Base-by-base conservation (phyloP, 75 land plant species). In the Picea sitchensis region DNA sequence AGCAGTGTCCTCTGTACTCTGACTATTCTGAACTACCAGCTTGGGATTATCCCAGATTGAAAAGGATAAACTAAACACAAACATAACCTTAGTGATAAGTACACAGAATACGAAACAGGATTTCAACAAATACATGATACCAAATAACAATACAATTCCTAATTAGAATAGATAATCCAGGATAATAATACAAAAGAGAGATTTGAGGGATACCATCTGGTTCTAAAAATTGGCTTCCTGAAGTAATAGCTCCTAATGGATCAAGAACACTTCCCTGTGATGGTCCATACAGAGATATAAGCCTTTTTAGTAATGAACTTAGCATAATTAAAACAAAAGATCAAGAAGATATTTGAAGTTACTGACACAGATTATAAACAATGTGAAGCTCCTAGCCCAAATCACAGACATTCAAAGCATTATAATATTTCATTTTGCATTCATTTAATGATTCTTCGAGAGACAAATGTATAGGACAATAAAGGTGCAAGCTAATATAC, bases 211-310 rank as follows among this genome's bases (percentile, higher is more conserved):
- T 89, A 90, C 92, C 92, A 89, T 90, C 88, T 14, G 92, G 92
- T 51, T 90, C 92, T 75, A 90, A 80, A 80, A 90, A 90, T 78
- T 90, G 92, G 77, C 92, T 90, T 57, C 92, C 92, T 38, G 88
- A 62, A 71, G 91, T 90, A 79, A 79, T 58, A 61, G 91, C 92
- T 76, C 92, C 92, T 69, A 90, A 69, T 63, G 88, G 92, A 76
- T 89, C 84, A n/a, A 90, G 84, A 30, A 90, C 92, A 54, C 78
- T 89, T 38, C 78, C 92, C 92, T 90, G 89, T 51, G 61, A 62
- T 36, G 56, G 61, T 23, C 36, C 59, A 77, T 38, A 63, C 56
- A 82, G 20, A 47, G 21, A 76, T 34, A 13, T 14, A 76, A 32
- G 20, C 36, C 32, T 76, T 76, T 51, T 58, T 38, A 44, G 41